phyloP scores from a whole-genome alignment of 768 basidiomycete genomes.

The Phaffia australis region DNA sequence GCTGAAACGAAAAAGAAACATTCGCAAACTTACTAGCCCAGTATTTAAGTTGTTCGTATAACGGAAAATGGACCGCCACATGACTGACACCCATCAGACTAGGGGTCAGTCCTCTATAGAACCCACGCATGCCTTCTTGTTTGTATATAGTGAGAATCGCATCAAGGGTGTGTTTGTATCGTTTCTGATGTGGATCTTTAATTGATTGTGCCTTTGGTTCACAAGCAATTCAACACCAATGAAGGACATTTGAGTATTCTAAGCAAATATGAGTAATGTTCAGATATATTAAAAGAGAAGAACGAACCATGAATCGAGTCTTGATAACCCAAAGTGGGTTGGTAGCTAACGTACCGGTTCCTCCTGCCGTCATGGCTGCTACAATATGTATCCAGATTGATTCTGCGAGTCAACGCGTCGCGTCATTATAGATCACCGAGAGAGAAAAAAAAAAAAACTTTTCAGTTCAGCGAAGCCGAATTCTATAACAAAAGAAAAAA shows the following conservation, averaged over 20 bases:
- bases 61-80: constrained; percentile 93
- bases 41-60: constrained; percentile 85
- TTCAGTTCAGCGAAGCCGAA: constrained; percentile 2
- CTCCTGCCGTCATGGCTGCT: constrained; percentile 93
- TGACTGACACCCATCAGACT: constrained; percentile 84
- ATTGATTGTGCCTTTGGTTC: constrained; percentile 65
- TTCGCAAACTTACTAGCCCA: constrained; percentile 62
- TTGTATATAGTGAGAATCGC: constrained; percentile 82
- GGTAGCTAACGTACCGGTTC: constrained; percentile 80
- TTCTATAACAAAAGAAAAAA: background rate
- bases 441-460: background rate
- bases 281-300: too few species aligned
- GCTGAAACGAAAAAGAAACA: background rate
- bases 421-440: background rate
- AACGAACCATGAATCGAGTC: constrained; percentile 88
- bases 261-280: too few species aligned
- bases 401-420: constrained; percentile 2
- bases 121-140: constrained; percentile 72
- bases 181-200: constrained; percentile 45
- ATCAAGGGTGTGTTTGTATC: constrained; percentile 81
- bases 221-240: background rate
- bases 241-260: background rate
- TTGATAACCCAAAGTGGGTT: constrained; percentile 99
- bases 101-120: constrained; percentile 91
- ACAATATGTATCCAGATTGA: constrained; percentile 52